Conservation (phyloP, 2,329 filamentous ascomycete species). For the Pyrenophora teres region DNA sequence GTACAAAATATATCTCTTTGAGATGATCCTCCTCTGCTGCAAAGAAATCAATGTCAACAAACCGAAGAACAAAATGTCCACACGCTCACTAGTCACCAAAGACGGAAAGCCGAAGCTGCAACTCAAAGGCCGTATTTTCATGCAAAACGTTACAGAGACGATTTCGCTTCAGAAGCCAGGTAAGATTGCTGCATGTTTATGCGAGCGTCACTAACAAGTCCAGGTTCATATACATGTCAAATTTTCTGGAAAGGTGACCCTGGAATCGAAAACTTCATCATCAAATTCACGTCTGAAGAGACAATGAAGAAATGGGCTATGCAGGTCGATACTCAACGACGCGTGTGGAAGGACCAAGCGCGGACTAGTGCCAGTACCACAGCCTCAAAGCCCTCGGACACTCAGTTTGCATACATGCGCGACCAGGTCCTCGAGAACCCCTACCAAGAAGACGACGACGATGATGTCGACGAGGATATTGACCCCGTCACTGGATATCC, state of each 20-base stretch:
- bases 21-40: slow-evolving; percentile 93
- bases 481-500: slow-evolving; percentile 46
- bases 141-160: slow-evolving; percentile 98
- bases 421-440: slow-evolving; percentile 78
- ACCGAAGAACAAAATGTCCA: slow-evolving; percentile 68
- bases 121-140: slow-evolving; percentile 96
- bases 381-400: slow-evolving; percentile 62
- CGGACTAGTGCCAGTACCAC: slow-evolving; percentile 55
- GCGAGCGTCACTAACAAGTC: not conserved
- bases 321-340: slow-evolving; percentile 76
- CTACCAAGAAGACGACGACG: slow-evolving; percentile 67
- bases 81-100: slow-evolving; percentile 71
- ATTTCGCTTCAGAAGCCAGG: slow-evolving; percentile 84
- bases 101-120: slow-evolving; percentile 79
- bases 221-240: slow-evolving; percentile 91
- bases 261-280: slow-evolving; percentile 93
- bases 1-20: slow-evolving; percentile 98
- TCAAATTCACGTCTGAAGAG: slow-evolving; percentile 90
- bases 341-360: slow-evolving; percentile 55
- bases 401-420: slow-evolving; percentile 81
- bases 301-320: slow-evolving; percentile 89
- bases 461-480: slow-evolving; percentile 58
- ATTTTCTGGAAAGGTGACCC: slow-evolving; percentile 99
- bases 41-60: slow-evolving; percentile 91
- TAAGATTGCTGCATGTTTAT: slow-evolving; percentile 51